These are phyloP conservation scores for Lecanicillium sp. DNA, from an alignment of 2,329 filamentous ascomycete species.

Conservation along the genomic window DNA sequence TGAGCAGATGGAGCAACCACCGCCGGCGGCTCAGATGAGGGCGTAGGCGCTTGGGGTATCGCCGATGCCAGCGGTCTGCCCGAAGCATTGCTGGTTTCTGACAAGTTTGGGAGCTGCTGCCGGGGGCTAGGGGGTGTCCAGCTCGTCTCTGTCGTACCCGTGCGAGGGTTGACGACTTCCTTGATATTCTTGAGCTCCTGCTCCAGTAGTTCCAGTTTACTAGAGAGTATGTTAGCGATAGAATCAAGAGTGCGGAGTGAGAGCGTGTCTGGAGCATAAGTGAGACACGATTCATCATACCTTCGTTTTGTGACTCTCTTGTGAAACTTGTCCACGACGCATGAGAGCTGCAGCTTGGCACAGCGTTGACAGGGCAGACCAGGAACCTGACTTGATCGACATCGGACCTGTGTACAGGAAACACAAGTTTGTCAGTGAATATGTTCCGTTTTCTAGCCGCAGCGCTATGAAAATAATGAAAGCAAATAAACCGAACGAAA, in stretches of 20 bases:
- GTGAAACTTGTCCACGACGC: slow-evolving; percentile 38
- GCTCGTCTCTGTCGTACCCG: slow-evolving; percentile 11
- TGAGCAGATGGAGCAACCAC: slow-evolving; percentile 14
- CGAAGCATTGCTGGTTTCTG: slow-evolving; percentile 6
- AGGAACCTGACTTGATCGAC: slow-evolving; percentile 28
- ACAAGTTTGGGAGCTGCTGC: slow-evolving; percentile 15
- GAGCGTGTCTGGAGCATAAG: background rate
- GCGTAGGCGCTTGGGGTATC: slow-evolving; percentile 13
- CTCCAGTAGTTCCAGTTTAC: slow-evolving; percentile 47
- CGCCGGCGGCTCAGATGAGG: slow-evolving; percentile 17
- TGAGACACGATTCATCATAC: slow-evolving; percentile 15
- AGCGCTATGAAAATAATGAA: slow-evolving; percentile 4
- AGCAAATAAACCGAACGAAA: too few relatives aligned
- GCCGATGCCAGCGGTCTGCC: background rate
- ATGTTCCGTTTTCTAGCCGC: too few relatives aligned
- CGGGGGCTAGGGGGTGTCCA: slow-evolving; percentile 22
- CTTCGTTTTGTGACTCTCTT: slow-evolving; percentile 37
- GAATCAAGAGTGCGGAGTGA: background rate
- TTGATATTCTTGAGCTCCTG: slow-evolving; percentile 48
- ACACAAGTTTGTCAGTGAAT: background rate
- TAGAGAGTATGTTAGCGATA: slow-evolving; percentile 16
- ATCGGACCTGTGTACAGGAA: slow-evolving; percentile 29
- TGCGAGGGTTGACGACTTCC: slow-evolving; percentile 33
- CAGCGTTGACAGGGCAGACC: slow-evolving; percentile 37
- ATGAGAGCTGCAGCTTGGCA: slow-evolving; percentile 32